Percentiles rank a stretch among this genome's conserved stretches.
These are phyloP conservation scores for Naganishia antarctica DNA, from an alignment of 768 basidiomycete species.

Conservation along the genomic window DNA sequence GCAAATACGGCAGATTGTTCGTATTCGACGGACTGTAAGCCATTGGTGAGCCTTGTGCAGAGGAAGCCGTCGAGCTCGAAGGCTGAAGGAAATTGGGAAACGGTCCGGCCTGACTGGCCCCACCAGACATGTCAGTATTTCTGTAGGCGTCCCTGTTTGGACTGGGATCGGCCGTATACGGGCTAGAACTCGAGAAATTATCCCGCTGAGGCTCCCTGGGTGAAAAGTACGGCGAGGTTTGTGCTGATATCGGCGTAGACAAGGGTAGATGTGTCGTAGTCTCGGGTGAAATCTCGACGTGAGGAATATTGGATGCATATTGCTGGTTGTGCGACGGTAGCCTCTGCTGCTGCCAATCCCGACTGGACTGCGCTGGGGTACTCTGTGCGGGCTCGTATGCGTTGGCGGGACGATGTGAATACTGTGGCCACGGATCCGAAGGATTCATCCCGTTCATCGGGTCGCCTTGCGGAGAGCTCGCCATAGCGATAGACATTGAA, in stretches of 20 bases:
- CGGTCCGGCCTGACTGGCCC: background rate
- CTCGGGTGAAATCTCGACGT: conserved; percentile 7
- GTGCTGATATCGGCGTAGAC: background rate
- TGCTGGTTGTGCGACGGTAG: background rate
- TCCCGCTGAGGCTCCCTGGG: background rate
- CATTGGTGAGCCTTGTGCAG: conserved; percentile 7
- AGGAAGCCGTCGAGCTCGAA: conserved; percentile 1
- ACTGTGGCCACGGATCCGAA: conserved; percentile 22
- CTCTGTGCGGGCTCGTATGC: background rate
- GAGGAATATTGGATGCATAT: background rate
- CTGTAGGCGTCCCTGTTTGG: conserved; percentile 12
- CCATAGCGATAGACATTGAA: conserved; percentile 16
- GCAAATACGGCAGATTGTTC: conserved; percentile 17
- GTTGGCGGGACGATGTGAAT: background rate
- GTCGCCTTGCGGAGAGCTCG: background rate
- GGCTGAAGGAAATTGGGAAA: background rate
- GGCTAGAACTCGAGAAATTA: conserved; percentile 1
- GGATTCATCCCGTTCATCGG: background rate
- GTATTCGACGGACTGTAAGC: conserved; percentile 17
- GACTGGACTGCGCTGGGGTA: background rate
- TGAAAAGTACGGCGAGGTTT: conserved; percentile 3
- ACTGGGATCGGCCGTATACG: conserved; percentile 2
- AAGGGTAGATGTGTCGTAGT: background rate
- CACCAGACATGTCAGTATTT: background rate
- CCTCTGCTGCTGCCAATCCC: conserved; percentile 1